Evolutionary conservation across 148 eudicot species (phyloP).

Genomic region (Oxyria digyna): DNA sequence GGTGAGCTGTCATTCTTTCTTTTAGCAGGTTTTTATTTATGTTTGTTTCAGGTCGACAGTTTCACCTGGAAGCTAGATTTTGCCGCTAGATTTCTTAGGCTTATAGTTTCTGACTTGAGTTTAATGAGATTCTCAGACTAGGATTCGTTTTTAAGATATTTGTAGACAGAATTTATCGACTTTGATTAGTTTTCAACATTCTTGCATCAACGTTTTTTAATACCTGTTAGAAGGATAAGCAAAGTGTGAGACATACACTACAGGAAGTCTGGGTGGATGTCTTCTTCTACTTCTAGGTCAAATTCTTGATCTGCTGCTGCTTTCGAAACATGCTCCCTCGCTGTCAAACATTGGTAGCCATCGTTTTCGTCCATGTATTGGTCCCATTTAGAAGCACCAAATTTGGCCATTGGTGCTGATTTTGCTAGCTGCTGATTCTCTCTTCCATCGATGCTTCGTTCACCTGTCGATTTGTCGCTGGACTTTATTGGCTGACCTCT

Average conservation of each 20-base stretch:
- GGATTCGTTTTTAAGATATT: background rate
- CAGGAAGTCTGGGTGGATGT: constrained; percentile 6
- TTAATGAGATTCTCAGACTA: background rate
- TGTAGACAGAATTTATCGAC: background rate
- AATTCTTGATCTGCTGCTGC: background rate
- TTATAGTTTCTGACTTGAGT: background rate
- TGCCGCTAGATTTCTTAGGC: background rate
- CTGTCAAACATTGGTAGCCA: background rate
- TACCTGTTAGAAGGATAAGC: background rate
- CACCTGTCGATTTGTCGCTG: background rate
- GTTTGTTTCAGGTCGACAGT: background rate
- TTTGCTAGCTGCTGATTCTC: background rate
- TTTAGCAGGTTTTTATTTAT: background rate
- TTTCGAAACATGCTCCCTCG: background rate
- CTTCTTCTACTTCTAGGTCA: constrained; percentile 7
- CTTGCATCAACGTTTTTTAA: no score
- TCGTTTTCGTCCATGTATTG: background rate
- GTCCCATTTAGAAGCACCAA: constrained; percentile 2
- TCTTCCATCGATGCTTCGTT: background rate
- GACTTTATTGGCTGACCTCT: background rate
- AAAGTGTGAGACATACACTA: background rate
- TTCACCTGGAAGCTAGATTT: background rate
- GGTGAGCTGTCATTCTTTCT: background rate
- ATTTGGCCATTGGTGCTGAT: background rate
- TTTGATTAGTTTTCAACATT: background rate